phyloP scores from a whole-genome alignment of 2,329 filamentous ascomycete genomes.

The Colletotrichum tropicale region DNA sequence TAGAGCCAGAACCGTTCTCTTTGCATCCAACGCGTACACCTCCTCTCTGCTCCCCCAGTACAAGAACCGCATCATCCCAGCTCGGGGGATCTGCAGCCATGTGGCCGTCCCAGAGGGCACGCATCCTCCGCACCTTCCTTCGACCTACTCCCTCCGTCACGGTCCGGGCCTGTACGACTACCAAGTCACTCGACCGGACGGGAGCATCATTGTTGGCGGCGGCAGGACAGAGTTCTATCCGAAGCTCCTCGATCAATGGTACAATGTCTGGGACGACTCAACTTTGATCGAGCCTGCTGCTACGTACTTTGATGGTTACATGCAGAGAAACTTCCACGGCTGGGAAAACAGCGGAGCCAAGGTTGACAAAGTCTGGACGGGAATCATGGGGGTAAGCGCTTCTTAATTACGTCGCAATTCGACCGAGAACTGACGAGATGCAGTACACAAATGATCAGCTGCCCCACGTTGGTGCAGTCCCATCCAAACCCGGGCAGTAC shows the following conservation, averaged over 20 bases:
- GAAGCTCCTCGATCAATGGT: slow-evolving; percentile 37
- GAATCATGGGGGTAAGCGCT: slow-evolving; percentile 33
- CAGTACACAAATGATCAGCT: slow-evolving; percentile 23
- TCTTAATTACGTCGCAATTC: neutral
- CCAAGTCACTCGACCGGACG: slow-evolving; percentile 47
- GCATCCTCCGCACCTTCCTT: slow-evolving; percentile 21
- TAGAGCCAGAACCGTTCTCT: slow-evolving; percentile 57
- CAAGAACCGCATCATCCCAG: slow-evolving; percentile 64
- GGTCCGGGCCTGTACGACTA: slow-evolving; percentile 34
- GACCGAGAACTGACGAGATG: slow-evolving; percentile 33
- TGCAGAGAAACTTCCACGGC: slow-evolving; percentile 48
- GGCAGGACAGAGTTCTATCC: slow-evolving; percentile 26
- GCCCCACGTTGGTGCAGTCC: slow-evolving; percentile 31
- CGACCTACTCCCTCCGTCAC: slow-evolving; percentile 29
- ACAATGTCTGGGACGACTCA: slow-evolving; percentile 45
- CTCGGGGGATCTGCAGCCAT: slow-evolving; percentile 50
- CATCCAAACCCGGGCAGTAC: slow-evolving; percentile 41
- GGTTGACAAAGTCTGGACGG: slow-evolving; percentile 42
- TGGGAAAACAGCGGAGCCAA: slow-evolving; percentile 48
- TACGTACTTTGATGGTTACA: slow-evolving; percentile 47
- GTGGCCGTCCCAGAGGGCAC: slow-evolving; percentile 27
- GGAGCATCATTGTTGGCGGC: slow-evolving; percentile 47
- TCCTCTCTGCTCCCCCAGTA: slow-evolving; percentile 64
- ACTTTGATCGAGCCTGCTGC: slow-evolving; percentile 40
- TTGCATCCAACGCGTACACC: slow-evolving; percentile 73